Evolutionary conservation across 2,329 filamentous ascomycete genomes (phyloP), one percentile per base, ranked within the genome.

Genomic region (Monilinia aucupariae): DNA sequence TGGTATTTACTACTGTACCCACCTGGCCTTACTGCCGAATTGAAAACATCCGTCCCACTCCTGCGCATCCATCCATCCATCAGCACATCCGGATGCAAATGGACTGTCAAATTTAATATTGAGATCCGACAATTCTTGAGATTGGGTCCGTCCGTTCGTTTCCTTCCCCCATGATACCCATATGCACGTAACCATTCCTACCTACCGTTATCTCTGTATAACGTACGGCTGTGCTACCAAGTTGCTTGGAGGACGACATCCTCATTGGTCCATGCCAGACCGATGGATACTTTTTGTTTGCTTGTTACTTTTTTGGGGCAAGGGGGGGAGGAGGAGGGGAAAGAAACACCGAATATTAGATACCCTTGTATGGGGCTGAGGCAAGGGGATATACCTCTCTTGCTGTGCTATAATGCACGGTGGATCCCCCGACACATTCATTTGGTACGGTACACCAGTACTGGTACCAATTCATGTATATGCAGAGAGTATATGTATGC

Each of bases 131-230:
- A 55, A 60, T 48, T 54, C 13, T 61, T 52, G 50, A 39, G 49
- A 45, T 30, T 48, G 39, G 32, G n/a, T n/a, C n/a, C n/a, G n/a
- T n/a, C n/a, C n/a, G n/a, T n/a, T 55, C 47, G 12, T 50, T 53
- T 54, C 50, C 41, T 37, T 55, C 59, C 45, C 25, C 22, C 50
- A 61, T 61, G 41, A 55, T 61, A 34, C n/a, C 51, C 41, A 61
- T 61, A 61, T 61, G 59, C 50, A 61, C 39, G 59, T 48, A 61
- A 41, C 59, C 59, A 55, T 55, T 61, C n/a, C n/a, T n/a, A n/a
- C n/a, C 20, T 45, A 53, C 59, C 59, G 49, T 61, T 43, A 34
- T 59, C 27, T 47, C 45, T 48, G 59, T 54, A 17, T 27, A 55
- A 61, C 41, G 37, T 45, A 39, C 41, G 59, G 32, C 25, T 55